Conservation (phyloP, 192 early-diverging fungal species). For the Rhizophagus prolifer region DNA sequence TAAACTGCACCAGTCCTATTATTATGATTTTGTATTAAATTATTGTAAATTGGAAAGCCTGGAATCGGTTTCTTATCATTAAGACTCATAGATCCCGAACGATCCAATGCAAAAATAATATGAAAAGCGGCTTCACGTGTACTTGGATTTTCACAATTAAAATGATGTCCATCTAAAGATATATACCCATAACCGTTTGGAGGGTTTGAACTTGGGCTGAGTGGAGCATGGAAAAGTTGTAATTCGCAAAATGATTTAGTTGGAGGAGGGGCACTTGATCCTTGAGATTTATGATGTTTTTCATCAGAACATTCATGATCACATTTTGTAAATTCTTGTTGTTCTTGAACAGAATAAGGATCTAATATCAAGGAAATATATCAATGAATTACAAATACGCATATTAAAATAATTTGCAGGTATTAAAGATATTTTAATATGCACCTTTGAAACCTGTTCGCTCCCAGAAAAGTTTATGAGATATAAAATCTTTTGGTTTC, state of each 20-base stretch:
- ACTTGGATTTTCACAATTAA: slow-evolving; percentile 16
- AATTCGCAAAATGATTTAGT: slow-evolving; percentile 7
- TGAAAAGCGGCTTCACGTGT: slow-evolving; percentile 7
- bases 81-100: neutral
- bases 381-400: neutral
- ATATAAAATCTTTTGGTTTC: slow-evolving; percentile 21
- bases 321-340: slow-evolving; percentile 18
- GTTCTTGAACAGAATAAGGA: slow-evolving; percentile 15
- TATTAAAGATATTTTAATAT: neutral
- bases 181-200: slow-evolving; percentile 25
- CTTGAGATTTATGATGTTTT: neutral
- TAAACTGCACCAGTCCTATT: slow-evolving; percentile 30
- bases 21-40: neutral
- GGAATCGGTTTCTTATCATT: neutral
- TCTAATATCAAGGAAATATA: slow-evolving; percentile 7
- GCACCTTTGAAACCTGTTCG: slow-evolving; percentile 29
- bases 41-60: neutral
- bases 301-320: slow-evolving; percentile 25
- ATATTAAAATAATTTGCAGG: neutral
- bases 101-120: slow-evolving; percentile 30
- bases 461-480: slow-evolving; percentile 29
- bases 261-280: neutral
- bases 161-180: slow-evolving; percentile 31
- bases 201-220: neutral
- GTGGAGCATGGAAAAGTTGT: slow-evolving; percentile 1